phyloP scores from a whole-genome alignment of 176 grass and related monocot species.

The Guadua angustifolia region DNA sequence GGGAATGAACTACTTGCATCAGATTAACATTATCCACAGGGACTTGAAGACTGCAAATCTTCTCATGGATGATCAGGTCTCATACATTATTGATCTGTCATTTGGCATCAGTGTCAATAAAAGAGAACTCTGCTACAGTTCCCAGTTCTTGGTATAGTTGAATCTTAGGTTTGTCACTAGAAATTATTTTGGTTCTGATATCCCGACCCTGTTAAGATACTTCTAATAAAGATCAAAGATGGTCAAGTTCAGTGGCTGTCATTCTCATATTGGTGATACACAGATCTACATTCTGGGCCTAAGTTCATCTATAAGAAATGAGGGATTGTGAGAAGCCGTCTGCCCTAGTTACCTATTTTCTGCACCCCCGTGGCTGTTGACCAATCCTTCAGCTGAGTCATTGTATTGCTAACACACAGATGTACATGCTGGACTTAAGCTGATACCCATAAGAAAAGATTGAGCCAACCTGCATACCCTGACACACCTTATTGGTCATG shows the following conservation, averaged over 20 bases:
- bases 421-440: background rate
- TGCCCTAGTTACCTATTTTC: background rate
- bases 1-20: constrained; percentile 99
- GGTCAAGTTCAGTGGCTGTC: background rate
- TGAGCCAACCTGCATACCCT: constrained; percentile 6
- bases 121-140: background rate
- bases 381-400: background rate
- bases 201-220: constrained; percentile 5
- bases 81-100: background rate
- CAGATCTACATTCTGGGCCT: background rate
- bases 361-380: background rate
- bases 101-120: background rate
- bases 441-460: background rate
- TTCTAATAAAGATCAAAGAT: background rate
- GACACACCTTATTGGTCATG: background rate
- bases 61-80: constrained; percentile 87
- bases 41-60: constrained; percentile 98
- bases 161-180: background rate
- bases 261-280: background rate
- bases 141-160: constrained; percentile 5
- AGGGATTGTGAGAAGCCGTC: background rate
- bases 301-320: background rate
- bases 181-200: constrained; percentile 19
- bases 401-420: background rate
- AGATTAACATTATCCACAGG: constrained; percentile 94